These are phyloP conservation scores for Wallacemonas collosoma DNA, from an alignment of 208 protist species.

Conservation along the genomic window DNA sequence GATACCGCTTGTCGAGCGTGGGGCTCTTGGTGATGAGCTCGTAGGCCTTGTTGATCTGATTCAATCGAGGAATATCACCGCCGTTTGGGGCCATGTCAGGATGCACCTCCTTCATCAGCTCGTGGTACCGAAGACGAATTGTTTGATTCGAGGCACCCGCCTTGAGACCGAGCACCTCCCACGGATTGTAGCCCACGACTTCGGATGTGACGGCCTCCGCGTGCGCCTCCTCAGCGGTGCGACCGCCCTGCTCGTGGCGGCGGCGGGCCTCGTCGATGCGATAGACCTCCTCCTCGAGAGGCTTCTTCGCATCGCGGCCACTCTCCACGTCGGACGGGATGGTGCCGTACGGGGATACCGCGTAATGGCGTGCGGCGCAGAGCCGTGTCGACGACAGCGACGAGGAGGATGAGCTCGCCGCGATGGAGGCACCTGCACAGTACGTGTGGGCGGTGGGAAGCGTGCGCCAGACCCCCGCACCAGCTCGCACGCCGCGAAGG, in stretches of 20 bases:
- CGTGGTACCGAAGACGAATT: constrained; percentile 83
- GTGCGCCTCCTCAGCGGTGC: constrained; percentile 34
- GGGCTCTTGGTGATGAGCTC: constrained; percentile 89
- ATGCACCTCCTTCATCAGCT: constrained; percentile 85
- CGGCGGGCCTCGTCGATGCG: constrained; percentile 31
- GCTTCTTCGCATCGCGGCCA: constrained; percentile 46
- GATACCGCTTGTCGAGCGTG: constrained; percentile 85
- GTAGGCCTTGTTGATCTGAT: constrained; percentile 91
- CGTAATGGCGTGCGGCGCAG: constrained; percentile 1
- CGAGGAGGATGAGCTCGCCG: not conserved
- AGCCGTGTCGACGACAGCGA: not conserved
- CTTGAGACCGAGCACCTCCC: constrained; percentile 81
- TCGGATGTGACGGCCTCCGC: constrained; percentile 39
- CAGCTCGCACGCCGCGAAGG: not conserved
- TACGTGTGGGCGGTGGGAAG: constrained; percentile 3
- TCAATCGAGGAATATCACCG: constrained; percentile 80
- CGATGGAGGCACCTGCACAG: not conserved
- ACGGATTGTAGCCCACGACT: constrained; percentile 83
- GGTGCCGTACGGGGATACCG: constrained; percentile 43
- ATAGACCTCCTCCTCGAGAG: constrained; percentile 54
- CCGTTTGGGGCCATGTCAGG: constrained; percentile 77
- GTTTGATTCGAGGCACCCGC: constrained; percentile 68
- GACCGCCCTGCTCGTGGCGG: constrained; percentile 30
- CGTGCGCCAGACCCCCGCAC: not conserved
- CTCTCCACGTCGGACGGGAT: constrained; percentile 70